Percentiles rank a stretch among this genome's conserved stretches.
These are phyloP conservation scores for Globisporangium spinosum DNA, from an alignment of 352 stramenopile genomes.

Conservation along the genomic window DNA sequence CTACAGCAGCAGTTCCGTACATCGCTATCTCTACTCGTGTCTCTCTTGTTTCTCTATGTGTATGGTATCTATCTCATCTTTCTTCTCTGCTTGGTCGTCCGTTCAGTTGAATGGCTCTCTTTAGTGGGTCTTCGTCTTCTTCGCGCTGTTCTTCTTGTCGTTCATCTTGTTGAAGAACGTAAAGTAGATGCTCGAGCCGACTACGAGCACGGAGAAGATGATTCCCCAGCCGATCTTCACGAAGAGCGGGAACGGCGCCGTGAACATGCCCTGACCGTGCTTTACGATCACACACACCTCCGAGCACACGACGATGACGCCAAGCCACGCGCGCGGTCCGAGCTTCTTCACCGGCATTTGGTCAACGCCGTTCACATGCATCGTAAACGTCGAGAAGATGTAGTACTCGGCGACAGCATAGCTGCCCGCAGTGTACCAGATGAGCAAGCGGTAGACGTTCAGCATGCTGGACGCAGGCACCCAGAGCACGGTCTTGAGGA, in stretches of 20 bases:
- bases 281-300: constrained; percentile 83
- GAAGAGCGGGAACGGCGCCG: constrained; percentile 73
- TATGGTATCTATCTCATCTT: constrained; percentile 2
- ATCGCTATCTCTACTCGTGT: neutral
- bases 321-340: constrained; percentile 77
- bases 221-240: constrained; percentile 81
- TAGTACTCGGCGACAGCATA: constrained; percentile 89
- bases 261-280: constrained; percentile 86
- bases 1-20: neutral
- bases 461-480: constrained; percentile 79
- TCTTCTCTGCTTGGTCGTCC: neutral
- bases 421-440: constrained; percentile 86
- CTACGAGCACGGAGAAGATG: constrained; percentile 68
- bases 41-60: constrained; percentile 4
- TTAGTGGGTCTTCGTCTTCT: constrained; percentile 21
- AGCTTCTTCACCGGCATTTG: constrained; percentile 76
- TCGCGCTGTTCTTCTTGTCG: constrained; percentile 17
- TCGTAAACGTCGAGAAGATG: constrained; percentile 87
- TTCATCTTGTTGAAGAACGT: constrained; percentile 59
- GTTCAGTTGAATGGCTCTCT: neutral
- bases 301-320: constrained; percentile 69
- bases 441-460: constrained; percentile 73
- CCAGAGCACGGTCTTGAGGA: constrained; percentile 92
- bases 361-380: constrained; percentile 46
- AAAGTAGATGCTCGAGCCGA: constrained; percentile 85